These are phyloP conservation scores for Babjeviella inositovora DNA, from an alignment of 805 yeast genomes.

Conservation along the genomic window DNA sequence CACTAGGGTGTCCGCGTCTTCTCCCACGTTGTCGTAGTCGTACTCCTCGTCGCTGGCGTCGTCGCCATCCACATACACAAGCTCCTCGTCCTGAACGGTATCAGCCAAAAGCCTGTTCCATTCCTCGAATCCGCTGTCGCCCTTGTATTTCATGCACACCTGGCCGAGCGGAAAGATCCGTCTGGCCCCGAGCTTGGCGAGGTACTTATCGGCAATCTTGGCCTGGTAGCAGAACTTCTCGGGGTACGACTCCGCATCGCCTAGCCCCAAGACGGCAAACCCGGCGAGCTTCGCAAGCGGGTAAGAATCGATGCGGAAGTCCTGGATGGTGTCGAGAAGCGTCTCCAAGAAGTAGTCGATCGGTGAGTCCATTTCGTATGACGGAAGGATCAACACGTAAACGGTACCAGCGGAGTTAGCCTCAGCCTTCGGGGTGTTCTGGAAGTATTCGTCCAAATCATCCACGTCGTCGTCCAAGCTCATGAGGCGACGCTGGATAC, in stretches of 20 bases:
- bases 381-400: constrained; percentile 68
- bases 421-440: constrained; percentile 33
- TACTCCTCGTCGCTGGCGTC: constrained; percentile 41
- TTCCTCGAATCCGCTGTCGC: constrained; percentile 39
- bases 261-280: constrained; percentile 74
- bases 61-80: constrained; percentile 40
- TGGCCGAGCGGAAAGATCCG: constrained; percentile 74
- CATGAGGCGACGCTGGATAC: constrained; percentile 30
- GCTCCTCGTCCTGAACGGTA: constrained; percentile 56
- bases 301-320: constrained; percentile 71
- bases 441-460: constrained; percentile 72
- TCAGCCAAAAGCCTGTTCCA: constrained; percentile 52
- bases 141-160: constrained; percentile 63
- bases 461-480: constrained; percentile 70
- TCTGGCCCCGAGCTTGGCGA: constrained; percentile 76
- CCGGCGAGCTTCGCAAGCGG: constrained; percentile 62
- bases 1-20: constrained; percentile 21
- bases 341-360: constrained; percentile 76
- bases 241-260: constrained; percentile 79
- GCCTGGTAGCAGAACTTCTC: constrained; percentile 82
- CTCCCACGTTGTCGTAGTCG: constrained; percentile 18
- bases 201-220: constrained; percentile 49
- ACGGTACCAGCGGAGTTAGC: constrained; percentile 21
- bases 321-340: constrained; percentile 65
- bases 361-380: constrained; percentile 88